Evolutionary conservation across 192 early-diverging fungal genomes (phyloP).

Genomic region (Neocallimastix lanati): DNA sequence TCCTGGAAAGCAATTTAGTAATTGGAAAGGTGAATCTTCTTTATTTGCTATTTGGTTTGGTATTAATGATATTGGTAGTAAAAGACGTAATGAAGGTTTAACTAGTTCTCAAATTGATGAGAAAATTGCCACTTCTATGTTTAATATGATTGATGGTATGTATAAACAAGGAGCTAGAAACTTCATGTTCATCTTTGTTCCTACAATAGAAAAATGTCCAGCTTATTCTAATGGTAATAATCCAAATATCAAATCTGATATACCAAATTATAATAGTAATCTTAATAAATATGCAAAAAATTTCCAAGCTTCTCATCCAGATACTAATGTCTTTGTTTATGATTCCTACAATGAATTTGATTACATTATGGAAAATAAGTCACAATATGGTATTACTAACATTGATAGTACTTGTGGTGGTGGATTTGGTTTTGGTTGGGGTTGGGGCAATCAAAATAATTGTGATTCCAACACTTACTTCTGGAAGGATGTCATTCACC

Average conservation of each 20-base stretch:
- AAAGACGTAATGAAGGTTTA: not conserved
- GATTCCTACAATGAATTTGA: not conserved
- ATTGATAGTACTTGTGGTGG: not conserved
- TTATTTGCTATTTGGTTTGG: not conserved
- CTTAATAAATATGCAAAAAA: not conserved
- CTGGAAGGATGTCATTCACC: not conserved
- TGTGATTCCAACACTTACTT: not conserved
- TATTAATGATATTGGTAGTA: not conserved
- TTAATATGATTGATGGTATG: not conserved
- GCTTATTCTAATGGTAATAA: not conserved
- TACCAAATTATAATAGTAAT: not conserved
- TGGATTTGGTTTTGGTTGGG: not conserved
- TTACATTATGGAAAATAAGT: not conserved
- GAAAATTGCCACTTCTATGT: not conserved
- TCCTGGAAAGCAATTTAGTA: not conserved
- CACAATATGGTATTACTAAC: not conserved
- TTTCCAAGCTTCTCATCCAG: not conserved
- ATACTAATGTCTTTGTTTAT: not conserved
- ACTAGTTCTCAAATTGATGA: not conserved
- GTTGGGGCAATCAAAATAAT: not conserved
- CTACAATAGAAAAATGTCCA: not conserved
- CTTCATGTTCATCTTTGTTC: not conserved
- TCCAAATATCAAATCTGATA: not conserved
- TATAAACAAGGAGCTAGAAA: not conserved
- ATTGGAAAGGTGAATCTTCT: not conserved